These are phyloP conservation scores for Metschnikowia shivogae DNA, from an alignment of 805 yeast genomes.

Conservation along the genomic window DNA sequence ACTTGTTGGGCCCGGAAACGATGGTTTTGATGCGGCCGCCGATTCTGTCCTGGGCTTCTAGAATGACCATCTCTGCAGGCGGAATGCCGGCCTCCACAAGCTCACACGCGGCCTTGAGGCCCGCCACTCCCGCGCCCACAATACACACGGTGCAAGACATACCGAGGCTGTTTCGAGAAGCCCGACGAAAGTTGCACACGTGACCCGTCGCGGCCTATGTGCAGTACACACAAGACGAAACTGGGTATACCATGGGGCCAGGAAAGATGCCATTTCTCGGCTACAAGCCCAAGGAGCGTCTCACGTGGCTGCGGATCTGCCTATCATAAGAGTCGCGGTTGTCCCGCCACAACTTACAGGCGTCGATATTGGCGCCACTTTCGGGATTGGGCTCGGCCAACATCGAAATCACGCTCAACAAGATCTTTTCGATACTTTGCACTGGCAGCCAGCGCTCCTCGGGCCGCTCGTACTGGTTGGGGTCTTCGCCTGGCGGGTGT, in stretches of 20 bases:
- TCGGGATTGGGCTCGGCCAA: constrained; percentile 95
- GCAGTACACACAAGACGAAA: too few relatives aligned
- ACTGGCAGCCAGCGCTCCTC: constrained; percentile 98
- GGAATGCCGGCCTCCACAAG: constrained; percentile 18
- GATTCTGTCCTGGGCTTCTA: constrained; percentile 23
- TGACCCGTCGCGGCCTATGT: too few relatives aligned
- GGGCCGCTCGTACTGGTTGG: constrained; percentile 89
- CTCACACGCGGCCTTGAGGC: constrained; percentile 24
- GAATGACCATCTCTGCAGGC: constrained; percentile 15
- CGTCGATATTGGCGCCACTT: constrained; percentile 86
- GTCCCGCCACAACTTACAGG: constrained; percentile 88
- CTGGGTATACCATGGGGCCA: too few relatives aligned
- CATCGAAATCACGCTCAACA: constrained; percentile 92
- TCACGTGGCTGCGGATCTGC: constrained; percentile 63
- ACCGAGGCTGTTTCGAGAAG: too few relatives aligned
- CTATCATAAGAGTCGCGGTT: constrained; percentile 62
- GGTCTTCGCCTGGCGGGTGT: constrained; percentile 97
- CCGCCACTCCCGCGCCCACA: constrained; percentile 25
- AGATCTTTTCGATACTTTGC: constrained; percentile 94
- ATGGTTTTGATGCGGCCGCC: constrained; percentile 24
- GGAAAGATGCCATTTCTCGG: neutral
- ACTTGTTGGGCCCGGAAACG: constrained; percentile 32
- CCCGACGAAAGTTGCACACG: too few relatives aligned
- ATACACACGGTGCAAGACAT: constrained; percentile 11
- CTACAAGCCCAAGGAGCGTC: constrained; percentile 65